phyloP scores from a whole-genome alignment of 306 rosid species.

The Hylodesmum podocarpum region DNA sequence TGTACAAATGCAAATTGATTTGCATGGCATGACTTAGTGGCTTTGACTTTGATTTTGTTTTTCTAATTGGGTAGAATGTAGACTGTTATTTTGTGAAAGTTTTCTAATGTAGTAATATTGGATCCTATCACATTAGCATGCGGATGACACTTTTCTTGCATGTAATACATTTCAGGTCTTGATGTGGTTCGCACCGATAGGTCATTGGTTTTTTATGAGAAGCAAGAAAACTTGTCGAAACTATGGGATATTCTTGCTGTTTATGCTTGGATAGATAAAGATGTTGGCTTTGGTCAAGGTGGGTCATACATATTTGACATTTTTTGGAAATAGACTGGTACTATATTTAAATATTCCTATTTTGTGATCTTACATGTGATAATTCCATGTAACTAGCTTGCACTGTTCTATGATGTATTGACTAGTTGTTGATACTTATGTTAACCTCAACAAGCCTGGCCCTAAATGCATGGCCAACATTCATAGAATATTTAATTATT shows the following conservation, averaged over 20 bases:
- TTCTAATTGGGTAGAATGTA: background rate
- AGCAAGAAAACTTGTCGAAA: slow-evolving; percentile 83
- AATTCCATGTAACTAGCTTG: slow-evolving; percentile 3
- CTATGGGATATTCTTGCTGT: slow-evolving; percentile 97
- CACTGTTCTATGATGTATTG: background rate
- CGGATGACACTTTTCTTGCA: slow-evolving; percentile 17
- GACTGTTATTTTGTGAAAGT: slow-evolving; percentile 8
- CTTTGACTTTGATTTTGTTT: slow-evolving; percentile 12
- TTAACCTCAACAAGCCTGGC: background rate
- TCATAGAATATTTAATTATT: background rate
- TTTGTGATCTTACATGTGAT: background rate
- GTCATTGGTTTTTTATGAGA: slow-evolving; percentile 93
- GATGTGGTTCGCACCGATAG: slow-evolving; percentile 98
- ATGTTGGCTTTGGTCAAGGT: slow-evolving; percentile 99
- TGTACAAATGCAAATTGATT: slow-evolving; percentile 11
- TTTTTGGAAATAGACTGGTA: background rate
- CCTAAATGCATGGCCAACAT: background rate
- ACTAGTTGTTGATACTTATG: background rate
- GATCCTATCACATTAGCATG: background rate
- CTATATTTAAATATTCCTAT: background rate
- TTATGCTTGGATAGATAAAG: slow-evolving; percentile 95
- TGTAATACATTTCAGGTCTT: slow-evolving; percentile 67
- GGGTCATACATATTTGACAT: slow-evolving; percentile 28
- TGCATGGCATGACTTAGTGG: slow-evolving; percentile 8
- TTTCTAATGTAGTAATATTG: slow-evolving; percentile 7